phyloP scores from a whole-genome alignment of 108 stramenopile species.

The Skeletonema potamos region DNA sequence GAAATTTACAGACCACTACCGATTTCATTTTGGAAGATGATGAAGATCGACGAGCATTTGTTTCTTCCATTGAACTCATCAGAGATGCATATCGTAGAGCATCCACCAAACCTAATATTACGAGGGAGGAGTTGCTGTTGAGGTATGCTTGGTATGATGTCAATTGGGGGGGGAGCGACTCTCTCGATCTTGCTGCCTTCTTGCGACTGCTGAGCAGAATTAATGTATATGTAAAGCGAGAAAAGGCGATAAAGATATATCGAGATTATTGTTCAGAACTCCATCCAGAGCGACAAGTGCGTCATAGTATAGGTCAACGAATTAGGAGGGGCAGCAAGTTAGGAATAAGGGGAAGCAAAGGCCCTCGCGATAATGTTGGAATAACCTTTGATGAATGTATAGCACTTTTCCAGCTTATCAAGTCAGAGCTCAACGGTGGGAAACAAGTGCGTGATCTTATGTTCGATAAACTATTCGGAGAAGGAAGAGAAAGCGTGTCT shows the following conservation, averaged over 20 bases:
- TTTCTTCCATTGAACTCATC: constrained; percentile 45
- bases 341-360: not conserved
- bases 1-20: constrained; percentile 27
- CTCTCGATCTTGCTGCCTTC: constrained; percentile 55
- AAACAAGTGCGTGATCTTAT: constrained; percentile 29
- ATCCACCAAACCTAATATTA: constrained; percentile 18
- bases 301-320: not conserved
- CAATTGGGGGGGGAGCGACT: constrained; percentile 55
- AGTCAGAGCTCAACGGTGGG: constrained; percentile 13
- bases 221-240: constrained; percentile 56
- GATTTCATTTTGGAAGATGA: constrained; percentile 49
- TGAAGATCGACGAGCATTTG: constrained; percentile 41
- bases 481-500: constrained; percentile 39
- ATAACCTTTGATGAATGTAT: constrained; percentile 57
- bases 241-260: constrained; percentile 44
- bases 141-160: constrained; percentile 81
- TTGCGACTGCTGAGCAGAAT: constrained; percentile 54
- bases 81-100: constrained; percentile 41
- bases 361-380: constrained; percentile 3
- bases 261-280: constrained; percentile 9
- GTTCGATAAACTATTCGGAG: constrained; percentile 59
- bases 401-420: constrained; percentile 45
- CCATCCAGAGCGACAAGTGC: not conserved
- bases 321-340: not conserved
- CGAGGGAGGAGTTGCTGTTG: constrained; percentile 57